A percentile compares a stretch with the other conserved stretches of the same genome.
phyloP scores from a whole-genome alignment of 805 yeast species.

The Candida germanica region DNA sequence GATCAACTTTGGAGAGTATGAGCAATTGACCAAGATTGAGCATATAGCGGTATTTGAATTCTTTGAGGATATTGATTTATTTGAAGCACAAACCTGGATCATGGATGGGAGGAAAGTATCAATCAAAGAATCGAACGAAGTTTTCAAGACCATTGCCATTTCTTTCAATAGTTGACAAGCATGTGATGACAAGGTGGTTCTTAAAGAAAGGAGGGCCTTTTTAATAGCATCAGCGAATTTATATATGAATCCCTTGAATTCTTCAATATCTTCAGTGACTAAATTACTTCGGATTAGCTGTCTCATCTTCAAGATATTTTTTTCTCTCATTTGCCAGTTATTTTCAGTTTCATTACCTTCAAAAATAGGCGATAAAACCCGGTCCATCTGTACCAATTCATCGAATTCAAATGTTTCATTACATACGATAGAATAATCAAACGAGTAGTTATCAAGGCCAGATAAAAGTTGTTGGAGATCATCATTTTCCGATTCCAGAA shows the following conservation, averaged over 20 bases:
- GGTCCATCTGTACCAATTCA: constrained; percentile 16
- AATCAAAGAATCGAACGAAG: constrained; percentile 42
- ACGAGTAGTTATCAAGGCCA: constrained; percentile 24
- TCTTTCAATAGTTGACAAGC: constrained; percentile 81
- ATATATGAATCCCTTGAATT: constrained; percentile 29
- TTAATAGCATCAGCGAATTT: constrained; percentile 51
- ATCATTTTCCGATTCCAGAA: too few species aligned
- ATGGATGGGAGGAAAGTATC: constrained; percentile 50
- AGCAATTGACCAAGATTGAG: constrained; percentile 53
- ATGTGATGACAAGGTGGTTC: constrained; percentile 78
- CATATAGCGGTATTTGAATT: constrained; percentile 55
- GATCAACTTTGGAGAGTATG: constrained; percentile 51
- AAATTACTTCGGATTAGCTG: constrained; percentile 58
- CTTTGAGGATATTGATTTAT: constrained; percentile 62
- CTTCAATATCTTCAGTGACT: constrained; percentile 30
- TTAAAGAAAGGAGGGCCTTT: constrained; percentile 66
- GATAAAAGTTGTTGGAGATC: constrained; percentile 2
- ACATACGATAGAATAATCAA: constrained; percentile 38
- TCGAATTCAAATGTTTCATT: constrained; percentile 24
- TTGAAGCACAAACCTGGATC: constrained; percentile 52
- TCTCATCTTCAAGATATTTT: constrained; percentile 54
- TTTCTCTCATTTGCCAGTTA: constrained; percentile 80
- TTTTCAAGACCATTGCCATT: constrained; percentile 40
- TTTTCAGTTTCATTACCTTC: constrained; percentile 79
- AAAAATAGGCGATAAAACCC: constrained; percentile 36